Evolutionary conservation across 1,284 basidiomycete genomes (phyloP).

Genomic region (Peniophora sp.): DNA sequence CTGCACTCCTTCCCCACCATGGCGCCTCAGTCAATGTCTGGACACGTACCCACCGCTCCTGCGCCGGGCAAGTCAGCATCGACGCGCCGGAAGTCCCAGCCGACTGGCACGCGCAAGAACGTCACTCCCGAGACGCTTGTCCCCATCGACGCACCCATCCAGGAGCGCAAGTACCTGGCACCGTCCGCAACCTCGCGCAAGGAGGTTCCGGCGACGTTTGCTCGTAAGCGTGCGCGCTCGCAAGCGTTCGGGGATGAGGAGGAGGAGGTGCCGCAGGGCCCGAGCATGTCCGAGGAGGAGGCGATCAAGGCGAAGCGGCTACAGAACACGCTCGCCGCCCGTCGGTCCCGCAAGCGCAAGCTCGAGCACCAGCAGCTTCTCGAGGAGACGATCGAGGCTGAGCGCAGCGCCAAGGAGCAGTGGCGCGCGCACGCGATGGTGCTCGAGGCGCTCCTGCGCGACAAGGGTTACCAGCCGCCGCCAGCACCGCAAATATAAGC

Average conservation of each 20-base stretch:
- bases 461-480: slow-evolving; percentile 37
- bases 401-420: slow-evolving; percentile 42
- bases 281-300: slow-evolving; percentile 32
- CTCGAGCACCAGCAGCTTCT: slow-evolving; percentile 61
- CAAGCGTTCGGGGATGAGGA: slow-evolving; percentile 48
- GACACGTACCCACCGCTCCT: background rate
- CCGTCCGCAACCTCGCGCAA: slow-evolving; percentile 43
- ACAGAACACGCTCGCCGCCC: slow-evolving; percentile 75
- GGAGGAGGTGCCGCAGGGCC: slow-evolving; percentile 35
- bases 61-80: background rate
- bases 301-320: slow-evolving; percentile 72
- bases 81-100: slow-evolving; percentile 24
- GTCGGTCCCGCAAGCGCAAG: slow-evolving; percentile 70
- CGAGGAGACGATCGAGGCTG: slow-evolving; percentile 40
- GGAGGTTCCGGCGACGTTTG: slow-evolving; percentile 36
- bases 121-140: slow-evolving; percentile 33
- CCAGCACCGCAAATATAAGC: slow-evolving; percentile 25
- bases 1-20: slow-evolving; percentile 13
- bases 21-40: background rate
- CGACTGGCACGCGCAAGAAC: slow-evolving; percentile 38
- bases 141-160: slow-evolving; percentile 38
- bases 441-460: slow-evolving; percentile 36
- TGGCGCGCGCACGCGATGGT: slow-evolving; percentile 50
- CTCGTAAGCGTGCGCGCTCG: slow-evolving; percentile 49
- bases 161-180: slow-evolving; percentile 36